Evolutionary conservation across 306 rosid species (phyloP), one percentile per base, ranked within the genome.

Genomic region (Echinosophora koreensis): DNA sequence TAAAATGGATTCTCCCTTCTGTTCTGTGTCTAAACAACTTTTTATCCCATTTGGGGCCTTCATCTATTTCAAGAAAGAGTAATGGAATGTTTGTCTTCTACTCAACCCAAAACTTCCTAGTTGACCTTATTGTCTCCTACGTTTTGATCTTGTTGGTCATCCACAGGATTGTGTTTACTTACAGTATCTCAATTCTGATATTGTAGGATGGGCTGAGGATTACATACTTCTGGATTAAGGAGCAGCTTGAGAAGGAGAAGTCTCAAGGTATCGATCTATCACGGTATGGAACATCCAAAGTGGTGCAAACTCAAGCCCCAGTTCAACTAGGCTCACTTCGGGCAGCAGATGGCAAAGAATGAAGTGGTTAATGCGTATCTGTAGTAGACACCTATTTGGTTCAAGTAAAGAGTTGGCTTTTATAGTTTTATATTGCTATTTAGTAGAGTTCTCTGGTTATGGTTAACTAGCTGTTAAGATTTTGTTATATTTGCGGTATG

Each of bases 271-370:
- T 81, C 30, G 99, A 95, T 84, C 42, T 85, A 51, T 44, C 99
- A 1, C 59, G 42, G 49, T 95, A 95, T 38, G 96, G 99, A 32
- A 86, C 99, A 57, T 92, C 99, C 41, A 95, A 95, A 84, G 97
- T 95, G 74, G 99, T 95, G 66, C 89, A 90, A 82, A 95, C 99
- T 71, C 97, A 95, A 83, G 97, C 97, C 71, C 99, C 97, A 1
- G 97, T 95, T 81, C 97, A 90, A 66, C 92, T 95, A 10, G 99
- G 99, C 44, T 95, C 99, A 6, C 94, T 95, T 16, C 96, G 94
- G 47, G 96, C 97, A 1, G 97, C 94, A 1, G 97, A 95, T 51
- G 99, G 99, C 76, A 92, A 92, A 77, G 97, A 95, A 66, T 92
- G 82, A 88, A 73, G 82, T 22, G 65, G 51, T 50, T 52, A 74